Conservation (phyloP, 73 alveolate genomes). For the Uronychia binucleata region DNA sequence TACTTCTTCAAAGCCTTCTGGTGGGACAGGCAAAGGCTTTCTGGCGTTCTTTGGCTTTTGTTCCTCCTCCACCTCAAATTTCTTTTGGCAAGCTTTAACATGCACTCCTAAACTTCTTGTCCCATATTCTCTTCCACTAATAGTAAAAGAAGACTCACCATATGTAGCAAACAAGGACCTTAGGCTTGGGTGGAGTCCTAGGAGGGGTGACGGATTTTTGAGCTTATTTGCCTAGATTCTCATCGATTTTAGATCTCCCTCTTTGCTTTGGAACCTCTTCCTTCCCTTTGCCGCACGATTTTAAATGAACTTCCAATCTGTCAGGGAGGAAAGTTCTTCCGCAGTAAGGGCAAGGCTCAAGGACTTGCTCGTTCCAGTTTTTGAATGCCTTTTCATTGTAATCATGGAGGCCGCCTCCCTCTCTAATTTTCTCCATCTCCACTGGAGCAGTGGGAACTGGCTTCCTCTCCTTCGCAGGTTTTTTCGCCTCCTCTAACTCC, state of each 20-base stretch:
- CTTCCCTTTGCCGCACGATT: conserved; percentile 37
- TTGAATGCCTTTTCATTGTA: conserved; percentile 63
- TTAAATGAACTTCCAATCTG: conserved; percentile 71
- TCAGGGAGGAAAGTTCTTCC: conserved; percentile 86
- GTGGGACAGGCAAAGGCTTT: conserved; percentile 52
- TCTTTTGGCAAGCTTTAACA: conserved; percentile 63
- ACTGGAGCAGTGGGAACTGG: conserved; percentile 74
- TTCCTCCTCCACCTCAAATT: conserved; percentile 56
- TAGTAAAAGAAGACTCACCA: conserved; percentile 24
- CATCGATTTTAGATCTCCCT: neutral
- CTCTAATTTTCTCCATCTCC: conserved; percentile 40
- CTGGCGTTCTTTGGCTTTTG: conserved; percentile 59
- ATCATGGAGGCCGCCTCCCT: conserved; percentile 14
- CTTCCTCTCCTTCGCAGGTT: conserved; percentile 82
- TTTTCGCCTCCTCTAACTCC: conserved; percentile 74
- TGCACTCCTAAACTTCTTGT: conserved; percentile 64
- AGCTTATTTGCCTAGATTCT: neutral
- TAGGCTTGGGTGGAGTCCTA: conserved; percentile 49
- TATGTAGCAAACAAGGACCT: conserved; percentile 83
- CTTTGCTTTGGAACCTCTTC: neutral
- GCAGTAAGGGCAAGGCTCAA: conserved; percentile 79
- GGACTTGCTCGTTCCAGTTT: conserved; percentile 53
- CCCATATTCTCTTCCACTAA: conserved; percentile 77
- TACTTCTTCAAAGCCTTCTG: conserved; percentile 10
- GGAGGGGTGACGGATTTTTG: neutral